Evolutionary conservation across 2,329 filamentous ascomycete species (phyloP).

Genomic region (Xylariales sp.): DNA sequence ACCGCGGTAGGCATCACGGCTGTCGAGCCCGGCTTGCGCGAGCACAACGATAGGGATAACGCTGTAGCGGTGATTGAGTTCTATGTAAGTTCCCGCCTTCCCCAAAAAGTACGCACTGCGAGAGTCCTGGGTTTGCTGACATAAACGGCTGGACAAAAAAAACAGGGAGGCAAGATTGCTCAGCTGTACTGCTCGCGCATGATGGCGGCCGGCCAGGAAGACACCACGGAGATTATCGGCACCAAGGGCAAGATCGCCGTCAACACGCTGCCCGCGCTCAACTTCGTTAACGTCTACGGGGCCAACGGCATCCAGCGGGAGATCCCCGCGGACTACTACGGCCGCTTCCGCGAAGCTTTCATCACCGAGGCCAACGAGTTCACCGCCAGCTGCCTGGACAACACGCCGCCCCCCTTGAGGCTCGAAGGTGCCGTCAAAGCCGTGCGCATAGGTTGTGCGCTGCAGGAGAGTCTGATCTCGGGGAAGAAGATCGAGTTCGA

Average conservation of each 20-base stretch:
- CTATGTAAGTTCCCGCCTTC: slow-evolving; percentile 52
- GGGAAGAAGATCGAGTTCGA: slow-evolving; percentile 57
- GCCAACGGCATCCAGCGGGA: slow-evolving; percentile 50
- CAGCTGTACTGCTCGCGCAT: slow-evolving; percentile 61
- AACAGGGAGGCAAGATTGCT: no score
- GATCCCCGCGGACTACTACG: slow-evolving; percentile 58
- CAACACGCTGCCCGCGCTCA: slow-evolving; percentile 52
- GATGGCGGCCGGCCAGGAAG: slow-evolving; percentile 65
- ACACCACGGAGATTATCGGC: slow-evolving; percentile 63
- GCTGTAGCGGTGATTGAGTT: slow-evolving; percentile 65
- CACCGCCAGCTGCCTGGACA: slow-evolving; percentile 52
- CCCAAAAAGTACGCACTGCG: no score
- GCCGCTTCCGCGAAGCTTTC: slow-evolving; percentile 58
- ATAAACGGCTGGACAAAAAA: no score
- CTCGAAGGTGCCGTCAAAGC: slow-evolving; percentile 53
- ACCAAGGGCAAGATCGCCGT: slow-evolving; percentile 60
- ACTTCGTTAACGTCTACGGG: slow-evolving; percentile 52
- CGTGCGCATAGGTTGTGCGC: slow-evolving; percentile 55
- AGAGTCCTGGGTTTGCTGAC: no score
- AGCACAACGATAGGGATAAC: slow-evolving; percentile 58
- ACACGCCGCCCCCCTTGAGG: slow-evolving; percentile 50
- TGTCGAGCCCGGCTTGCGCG: slow-evolving; percentile 52
- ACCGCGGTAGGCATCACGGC: slow-evolving; percentile 54
- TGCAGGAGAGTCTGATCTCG: slow-evolving; percentile 52
- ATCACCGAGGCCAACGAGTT: no score